Conservation (phyloP, 1,284 basidiomycete species). For the Cystobasidiaceae sp. region DNA sequence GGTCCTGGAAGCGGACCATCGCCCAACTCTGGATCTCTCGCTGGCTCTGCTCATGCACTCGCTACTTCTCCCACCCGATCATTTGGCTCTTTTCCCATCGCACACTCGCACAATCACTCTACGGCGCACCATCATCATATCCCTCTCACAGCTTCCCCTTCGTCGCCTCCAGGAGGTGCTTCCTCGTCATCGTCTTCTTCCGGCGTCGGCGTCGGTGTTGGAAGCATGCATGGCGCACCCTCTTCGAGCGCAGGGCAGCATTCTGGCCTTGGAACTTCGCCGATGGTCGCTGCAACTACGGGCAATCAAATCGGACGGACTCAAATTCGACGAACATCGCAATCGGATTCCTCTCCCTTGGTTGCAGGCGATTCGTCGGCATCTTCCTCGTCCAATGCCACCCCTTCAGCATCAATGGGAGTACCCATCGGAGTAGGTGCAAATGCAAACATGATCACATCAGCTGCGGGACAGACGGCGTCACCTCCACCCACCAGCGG, state of each 20-base stretch:
- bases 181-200: neutral
- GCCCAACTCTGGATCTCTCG: neutral
- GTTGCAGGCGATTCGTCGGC: no score
- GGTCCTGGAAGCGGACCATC: neutral
- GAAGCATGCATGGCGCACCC: neutral
- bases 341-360: neutral
- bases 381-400: no score
- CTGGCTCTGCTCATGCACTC: slow-evolving; percentile 10
- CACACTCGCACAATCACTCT: neutral
- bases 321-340: slow-evolving; percentile 25
- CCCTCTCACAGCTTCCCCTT: neutral
- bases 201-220: neutral
- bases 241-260: neutral
- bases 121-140: slow-evolving; percentile 4
- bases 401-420: neutral
- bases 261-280: neutral
- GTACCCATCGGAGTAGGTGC: neutral
- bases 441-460: neutral
- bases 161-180: neutral
- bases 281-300: slow-evolving; percentile 13
- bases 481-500: slow-evolving; percentile 14
- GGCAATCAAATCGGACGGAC: slow-evolving; percentile 25
- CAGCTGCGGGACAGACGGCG: neutral
- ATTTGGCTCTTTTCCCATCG: slow-evolving; percentile 17
- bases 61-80: slow-evolving; percentile 26